Evolutionary conservation across 495 filamentous ascomycete species (phyloP), one percentile per base, ranked within the genome.

Genomic region (Aspergillus cristatus): DNA sequence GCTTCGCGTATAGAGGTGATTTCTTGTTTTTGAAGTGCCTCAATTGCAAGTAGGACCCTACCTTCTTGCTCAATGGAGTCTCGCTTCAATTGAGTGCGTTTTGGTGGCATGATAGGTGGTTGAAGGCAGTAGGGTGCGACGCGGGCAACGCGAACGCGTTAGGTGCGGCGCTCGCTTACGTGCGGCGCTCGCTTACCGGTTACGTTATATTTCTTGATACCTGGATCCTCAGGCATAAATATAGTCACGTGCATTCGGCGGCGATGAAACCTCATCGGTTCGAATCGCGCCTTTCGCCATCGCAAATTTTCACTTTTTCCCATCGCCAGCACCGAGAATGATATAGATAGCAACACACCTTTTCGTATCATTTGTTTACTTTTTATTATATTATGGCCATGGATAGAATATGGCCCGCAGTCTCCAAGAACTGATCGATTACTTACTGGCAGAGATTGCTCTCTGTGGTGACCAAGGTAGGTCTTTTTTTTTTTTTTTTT

Each of bases 381-480:
- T 35, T 15, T 8, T 24, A 24, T 24, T 24, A 24, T 8, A 24
- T 24, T 4, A 16, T 14, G 31, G 46, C 39, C 32, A 58, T 53
- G 49, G 43, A 33, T 24, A 43, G 39, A 54, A 18, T 32, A 88
- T 89, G 85, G 74, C 66, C 37, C 66, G 58, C 35, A 74, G 74
- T 42, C 60, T 84, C 37, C 81, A 86, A 56, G 75, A 75, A 40
- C 60, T 91, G 57, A 76, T 88, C 33, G 72, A 81, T 45, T 78
- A 75, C 51, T 59, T 89, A 33, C 60, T 90, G 32, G 70, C 72
- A 14, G 81, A 84, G 65, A 80, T 90, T 53, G 82, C 83, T 25
- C 64, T 80, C 29, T 65, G 63, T 36, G 84, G 84, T 20, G 71
- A 73, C 41, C 67, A 73, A 65, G 84, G 84, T 89, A 58, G 62